Base-by-base conservation (phyloP, 495 filamentous ascomycete species). In the Delitschia confertaspora region DNA sequence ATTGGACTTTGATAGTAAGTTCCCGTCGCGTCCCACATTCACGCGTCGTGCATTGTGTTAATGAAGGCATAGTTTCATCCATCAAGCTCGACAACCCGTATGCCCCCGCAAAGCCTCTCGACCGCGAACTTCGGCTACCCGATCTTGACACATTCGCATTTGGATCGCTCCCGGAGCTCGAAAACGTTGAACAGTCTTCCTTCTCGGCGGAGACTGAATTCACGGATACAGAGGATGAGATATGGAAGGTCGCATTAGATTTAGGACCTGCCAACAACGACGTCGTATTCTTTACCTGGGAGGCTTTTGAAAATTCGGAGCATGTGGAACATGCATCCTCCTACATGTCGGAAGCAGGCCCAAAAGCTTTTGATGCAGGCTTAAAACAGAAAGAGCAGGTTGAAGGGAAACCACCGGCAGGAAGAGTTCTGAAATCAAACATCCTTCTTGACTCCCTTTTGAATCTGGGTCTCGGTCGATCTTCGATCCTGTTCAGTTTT, bases 291-390 rank as follows among this genome's bases (percentile, higher is more conserved):
- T 54, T 47, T 38, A 49, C 51, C 17, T 95, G 87, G 88, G 84
- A 93, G 42, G 69, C 53, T 2, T 88, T 83, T 57, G 63, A 72
- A 7, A 46, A 72, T 29, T 53, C 53, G 8, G 51, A 60, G 29
- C 39, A 50, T 48, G 42, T 51, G 11, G 71, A 76, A 42, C 64
- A 59, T 0, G 53, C 58, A 19, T 73, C 78, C 13, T 63, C 74
- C 29, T 88, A 89, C 45, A 69, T 94, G 23, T 85, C 78, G 3
- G 89, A 95, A 59, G 78, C 81, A 9, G 83, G 86, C 0, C 68
- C 83, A 2, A 61, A 61, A 16, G 74, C 75, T 2, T 88, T 89
- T 42, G 86, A 95, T 64, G 78, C 82, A 5, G 73, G 55, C 0
- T 21, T 66, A 25, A 23, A 49, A 9, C 36, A 34, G 25, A 20